phyloP scores from a whole-genome alignment of 2,329 filamentous ascomycete genomes.

The Davidsoniella neocaledoniae region DNA sequence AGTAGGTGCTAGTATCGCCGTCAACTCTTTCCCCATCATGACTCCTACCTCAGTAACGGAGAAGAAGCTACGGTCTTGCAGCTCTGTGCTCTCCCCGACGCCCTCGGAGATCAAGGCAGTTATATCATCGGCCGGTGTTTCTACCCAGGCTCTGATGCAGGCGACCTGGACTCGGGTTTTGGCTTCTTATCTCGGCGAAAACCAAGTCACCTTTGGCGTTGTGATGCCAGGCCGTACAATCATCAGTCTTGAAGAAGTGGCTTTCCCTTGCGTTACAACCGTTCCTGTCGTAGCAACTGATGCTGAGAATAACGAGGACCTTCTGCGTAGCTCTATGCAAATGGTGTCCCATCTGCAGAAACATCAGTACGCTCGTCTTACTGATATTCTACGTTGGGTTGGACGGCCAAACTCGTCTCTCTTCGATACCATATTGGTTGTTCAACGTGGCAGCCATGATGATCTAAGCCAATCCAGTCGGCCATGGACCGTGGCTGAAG shows the following conservation, averaged over 20 bases:
- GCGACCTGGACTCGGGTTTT: slow-evolving; percentile 64
- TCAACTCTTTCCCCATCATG: slow-evolving; percentile 62
- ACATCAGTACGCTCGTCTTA: slow-evolving; percentile 55
- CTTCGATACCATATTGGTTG: slow-evolving; percentile 76
- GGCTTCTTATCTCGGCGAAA: slow-evolving; percentile 60
- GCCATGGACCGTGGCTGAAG: slow-evolving; percentile 45
- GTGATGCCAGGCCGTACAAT: slow-evolving; percentile 60
- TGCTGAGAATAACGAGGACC: slow-evolving; percentile 30
- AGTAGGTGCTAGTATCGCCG: slow-evolving; percentile 32
- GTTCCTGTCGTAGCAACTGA: slow-evolving; percentile 44
- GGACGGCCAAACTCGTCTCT: slow-evolving; percentile 46
- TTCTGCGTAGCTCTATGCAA: slow-evolving; percentile 47
- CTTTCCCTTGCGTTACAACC: slow-evolving; percentile 70
- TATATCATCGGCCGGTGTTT: slow-evolving; percentile 44
- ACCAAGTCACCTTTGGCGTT: slow-evolving; percentile 57
- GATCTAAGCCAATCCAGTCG: slow-evolving; percentile 10
- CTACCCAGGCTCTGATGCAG: slow-evolving; percentile 59
- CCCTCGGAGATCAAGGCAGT: slow-evolving; percentile 30
- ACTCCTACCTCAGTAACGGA: slow-evolving; percentile 38
- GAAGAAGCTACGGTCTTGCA: slow-evolving; percentile 17
- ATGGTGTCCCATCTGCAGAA: slow-evolving; percentile 48
- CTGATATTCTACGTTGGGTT: slow-evolving; percentile 55
- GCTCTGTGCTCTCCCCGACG: neutral
- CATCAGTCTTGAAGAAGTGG: slow-evolving; percentile 38
- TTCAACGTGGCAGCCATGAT: slow-evolving; percentile 42